phyloP scores from a whole-genome alignment of 2,329 filamentous ascomycete species.

The Diplodia sapinea region DNA sequence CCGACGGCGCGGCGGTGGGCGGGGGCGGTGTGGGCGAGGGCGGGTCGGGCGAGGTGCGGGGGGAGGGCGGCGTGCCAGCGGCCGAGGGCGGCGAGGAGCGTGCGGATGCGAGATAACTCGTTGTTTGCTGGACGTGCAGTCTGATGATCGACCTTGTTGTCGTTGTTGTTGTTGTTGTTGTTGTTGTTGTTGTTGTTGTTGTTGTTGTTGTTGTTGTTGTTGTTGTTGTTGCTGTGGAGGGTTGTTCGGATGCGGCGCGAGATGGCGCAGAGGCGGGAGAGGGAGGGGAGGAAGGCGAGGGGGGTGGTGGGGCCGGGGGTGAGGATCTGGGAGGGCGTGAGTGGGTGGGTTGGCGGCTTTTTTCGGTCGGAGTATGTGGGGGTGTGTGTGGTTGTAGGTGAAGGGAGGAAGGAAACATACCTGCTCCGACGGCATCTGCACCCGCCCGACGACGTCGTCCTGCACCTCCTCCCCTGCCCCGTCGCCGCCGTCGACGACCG shows the following conservation, averaged over 20 bases:
- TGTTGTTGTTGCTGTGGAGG: too few relatives aligned
- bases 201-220: too few relatives aligned
- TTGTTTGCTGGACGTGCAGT: too few relatives aligned
- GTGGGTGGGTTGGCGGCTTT: slow-evolving; percentile 17
- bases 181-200: too few relatives aligned
- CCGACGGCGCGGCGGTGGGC: slow-evolving; percentile 45
- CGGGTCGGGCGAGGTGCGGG: slow-evolving; percentile 39
- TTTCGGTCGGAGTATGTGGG: too few relatives aligned
- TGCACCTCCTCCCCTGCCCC: slow-evolving; percentile 29
- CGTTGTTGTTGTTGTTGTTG: too few relatives aligned
- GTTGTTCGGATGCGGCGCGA: slow-evolving; percentile 45
- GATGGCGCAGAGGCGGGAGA: slow-evolving; percentile 41
- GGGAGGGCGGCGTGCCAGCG: slow-evolving; percentile 45
- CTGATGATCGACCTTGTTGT: slow-evolving; percentile 36
- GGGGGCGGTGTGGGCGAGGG: slow-evolving; percentile 41
- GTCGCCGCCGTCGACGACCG: slow-evolving; percentile 40
- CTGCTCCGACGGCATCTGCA: slow-evolving; percentile 43
- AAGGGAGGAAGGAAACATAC: slow-evolving; percentile 32
- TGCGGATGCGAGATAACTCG: too few relatives aligned
- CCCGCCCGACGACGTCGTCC: slow-evolving; percentile 40
- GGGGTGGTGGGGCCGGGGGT: slow-evolving; percentile 46
- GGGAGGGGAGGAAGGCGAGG: slow-evolving; percentile 42
- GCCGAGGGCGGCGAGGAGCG: slow-evolving; percentile 42
- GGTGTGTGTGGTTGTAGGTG: too few relatives aligned
- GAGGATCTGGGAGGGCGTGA: slow-evolving; percentile 36